Evolutionary conservation across 495 filamentous ascomycete genomes (phyloP).

Genomic region (Lindgomyces ingoldianus): DNA sequence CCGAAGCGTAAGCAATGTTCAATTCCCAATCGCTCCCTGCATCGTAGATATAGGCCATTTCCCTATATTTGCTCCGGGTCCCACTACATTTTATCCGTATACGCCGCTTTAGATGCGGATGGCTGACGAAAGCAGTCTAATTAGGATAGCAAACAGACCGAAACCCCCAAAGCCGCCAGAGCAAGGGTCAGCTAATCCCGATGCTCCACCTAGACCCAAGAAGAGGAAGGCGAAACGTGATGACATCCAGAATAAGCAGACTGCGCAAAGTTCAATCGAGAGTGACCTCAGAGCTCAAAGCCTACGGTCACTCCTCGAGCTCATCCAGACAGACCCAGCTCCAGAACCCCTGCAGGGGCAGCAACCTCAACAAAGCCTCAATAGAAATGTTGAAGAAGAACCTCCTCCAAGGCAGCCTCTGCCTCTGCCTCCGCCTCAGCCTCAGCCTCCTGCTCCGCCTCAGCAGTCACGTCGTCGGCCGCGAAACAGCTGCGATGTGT

Average conservation of each 20-base stretch:
- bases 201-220: conserved; percentile 22
- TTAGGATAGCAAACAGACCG: conserved; percentile 27
- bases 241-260: conserved; percentile 14
- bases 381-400: not conserved
- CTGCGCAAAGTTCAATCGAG: conserved; percentile 30
- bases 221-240: conserved; percentile 26
- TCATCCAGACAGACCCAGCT: conserved; percentile 31
- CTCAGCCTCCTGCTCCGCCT: conserved; percentile 1
- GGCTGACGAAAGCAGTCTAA: conserved; percentile 4
- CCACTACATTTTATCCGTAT: too few species aligned
- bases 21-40: not conserved
- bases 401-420: not conserved
- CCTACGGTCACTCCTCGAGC: conserved; percentile 34
- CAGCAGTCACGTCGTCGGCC: conserved; percentile 7
- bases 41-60: not conserved
- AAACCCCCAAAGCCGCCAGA: conserved; percentile 21
- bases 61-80: not conserved
- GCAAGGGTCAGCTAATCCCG: not conserved
- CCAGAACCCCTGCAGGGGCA: conserved; percentile 12
- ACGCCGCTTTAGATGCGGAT: too few species aligned
- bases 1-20: conserved; percentile 30
- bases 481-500: conserved; percentile 31
- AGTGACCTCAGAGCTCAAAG: conserved; percentile 37
- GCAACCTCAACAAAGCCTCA: not conserved
- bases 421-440: not conserved